Base-by-base conservation (phyloP, 208 protist genomes). In the Wallacemonas sp. region DNA sequence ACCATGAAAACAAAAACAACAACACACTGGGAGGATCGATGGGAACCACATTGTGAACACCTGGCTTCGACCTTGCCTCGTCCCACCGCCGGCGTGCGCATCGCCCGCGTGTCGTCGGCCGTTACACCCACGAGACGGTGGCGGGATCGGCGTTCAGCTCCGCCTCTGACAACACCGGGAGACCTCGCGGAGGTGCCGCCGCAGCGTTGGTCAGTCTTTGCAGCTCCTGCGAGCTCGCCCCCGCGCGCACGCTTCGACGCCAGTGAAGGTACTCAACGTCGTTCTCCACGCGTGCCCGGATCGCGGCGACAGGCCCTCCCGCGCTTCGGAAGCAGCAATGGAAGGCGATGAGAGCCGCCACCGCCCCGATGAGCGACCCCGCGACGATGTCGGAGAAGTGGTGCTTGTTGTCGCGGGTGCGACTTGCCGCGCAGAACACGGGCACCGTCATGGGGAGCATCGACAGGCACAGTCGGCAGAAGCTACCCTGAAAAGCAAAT, bases 321-420 rank as follows among this genome's bases (percentile, higher is more conserved):
- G 76, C 68, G 15, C 50, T 41, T 8, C 79, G 76, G 46, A 90
- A 87, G 57, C 53, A 70, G 26, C 66, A 48, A 22, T 63, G 19
- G 30, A 89, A 90, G 19, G 61, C 65, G 17, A 95, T 9, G 4
- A 87, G 17, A 0, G 81, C 78, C 13, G 46, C 64, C 19, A 21
- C 48, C 5, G 70, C 66, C 1, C 93, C 93, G 46, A 97, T 83
- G 19, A 91, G n/a, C 3, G 75, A 66, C 2, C 93, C 93, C 22
- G 68, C 81, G 6, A 93, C 0, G 60, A 96, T 80, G 61, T 97
- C 93, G 27, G 79, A 79, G 68, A 93, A 96, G 72, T 95, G 76
- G 63, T 96, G 90, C 66, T 85, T 78, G 68, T 95, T 81, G 52
- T 97, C 85, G 17, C 82, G 78, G 4, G 93, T 97, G 55, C 91